Conservation (phyloP, 1,284 basidiomycete species). For the Schizopora paradoxa region DNA sequence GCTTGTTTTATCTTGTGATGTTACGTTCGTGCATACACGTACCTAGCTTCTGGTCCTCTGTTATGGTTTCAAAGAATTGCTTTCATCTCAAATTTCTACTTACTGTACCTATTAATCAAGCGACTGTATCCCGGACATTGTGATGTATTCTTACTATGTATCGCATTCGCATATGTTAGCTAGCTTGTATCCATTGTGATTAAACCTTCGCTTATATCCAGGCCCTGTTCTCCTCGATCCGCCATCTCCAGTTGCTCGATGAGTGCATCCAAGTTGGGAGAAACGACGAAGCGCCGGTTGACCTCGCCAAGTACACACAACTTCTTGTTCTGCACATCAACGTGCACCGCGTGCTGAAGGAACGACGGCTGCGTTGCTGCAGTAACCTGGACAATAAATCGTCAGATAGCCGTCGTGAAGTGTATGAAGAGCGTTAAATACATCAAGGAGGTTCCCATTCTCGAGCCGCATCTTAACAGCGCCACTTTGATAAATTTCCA, state of each 20-base stretch:
- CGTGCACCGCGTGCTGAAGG: conserved; percentile 79
- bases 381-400: conserved; percentile 51
- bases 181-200: conserved; percentile 63
- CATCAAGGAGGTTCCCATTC: conserved; percentile 78
- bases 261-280: conserved; percentile 79
- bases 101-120: too few relatives aligned
- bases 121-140: too few relatives aligned
- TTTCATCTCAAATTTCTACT: too few relatives aligned
- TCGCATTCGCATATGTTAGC: too few relatives aligned
- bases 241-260: conserved; percentile 62
- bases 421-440: conserved; percentile 33
- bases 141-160: too few relatives aligned
- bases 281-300: conserved; percentile 79
- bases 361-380: conserved; percentile 86
- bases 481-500: conserved; percentile 81
- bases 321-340: conserved; percentile 57
- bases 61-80: too few relatives aligned
- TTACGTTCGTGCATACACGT: too few relatives aligned
- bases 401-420: conserved; percentile 10
- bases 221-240: conserved; percentile 34
- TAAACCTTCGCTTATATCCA: conserved; percentile 41
- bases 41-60: too few relatives aligned
- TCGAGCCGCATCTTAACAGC: conserved; percentile 81
- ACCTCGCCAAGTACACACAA: conserved; percentile 80
- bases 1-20: too few relatives aligned